A percentile compares a stretch with the other conserved stretches of the same genome.
These are phyloP conservation scores for Graphilbum fragrans DNA, from an alignment of 2,329 filamentous ascomycete genomes.

Conservation along the genomic window DNA sequence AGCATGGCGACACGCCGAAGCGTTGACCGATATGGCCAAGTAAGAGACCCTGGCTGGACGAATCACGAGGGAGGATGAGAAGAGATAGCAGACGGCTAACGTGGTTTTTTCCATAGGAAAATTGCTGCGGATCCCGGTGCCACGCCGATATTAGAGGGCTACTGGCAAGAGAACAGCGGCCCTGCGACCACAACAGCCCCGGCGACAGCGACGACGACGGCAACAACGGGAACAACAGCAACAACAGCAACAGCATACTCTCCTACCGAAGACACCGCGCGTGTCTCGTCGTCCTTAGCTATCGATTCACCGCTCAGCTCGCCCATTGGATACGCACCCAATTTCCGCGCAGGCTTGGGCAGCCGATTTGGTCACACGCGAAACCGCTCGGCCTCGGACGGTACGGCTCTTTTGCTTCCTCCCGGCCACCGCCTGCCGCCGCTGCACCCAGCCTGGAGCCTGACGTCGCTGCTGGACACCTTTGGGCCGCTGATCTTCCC, in stretches of 20 bases:
- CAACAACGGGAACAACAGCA: conserved; percentile 3
- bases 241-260: no score
- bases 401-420: conserved; percentile 42
- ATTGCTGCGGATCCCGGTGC: conserved; percentile 55
- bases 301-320: no score
- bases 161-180: conserved; percentile 57
- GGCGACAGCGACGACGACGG: not conserved
- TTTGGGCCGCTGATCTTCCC: conserved; percentile 92
- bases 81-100: not conserved
- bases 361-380: conserved; percentile 37
- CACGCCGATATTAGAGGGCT: conserved; percentile 56
- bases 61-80: not conserved
- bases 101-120: conserved; percentile 23
- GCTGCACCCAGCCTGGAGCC: conserved; percentile 77
- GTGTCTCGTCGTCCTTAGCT: no score
- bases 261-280: no score
- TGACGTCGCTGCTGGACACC: conserved; percentile 62
- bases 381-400: conserved; percentile 51
- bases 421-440: conserved; percentile 56
- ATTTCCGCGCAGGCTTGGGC: conserved; percentile 26
- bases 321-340: no score
- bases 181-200: not conserved
- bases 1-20: conserved; percentile 77
- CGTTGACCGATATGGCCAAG: conserved; percentile 62
- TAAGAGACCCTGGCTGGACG: conserved; percentile 23